A percentile compares a stretch with the other conserved stretches of the same genome.
phyloP scores from a whole-genome alignment of 2,329 filamentous ascomycete species.

The Aspergillus clavatus region DNA sequence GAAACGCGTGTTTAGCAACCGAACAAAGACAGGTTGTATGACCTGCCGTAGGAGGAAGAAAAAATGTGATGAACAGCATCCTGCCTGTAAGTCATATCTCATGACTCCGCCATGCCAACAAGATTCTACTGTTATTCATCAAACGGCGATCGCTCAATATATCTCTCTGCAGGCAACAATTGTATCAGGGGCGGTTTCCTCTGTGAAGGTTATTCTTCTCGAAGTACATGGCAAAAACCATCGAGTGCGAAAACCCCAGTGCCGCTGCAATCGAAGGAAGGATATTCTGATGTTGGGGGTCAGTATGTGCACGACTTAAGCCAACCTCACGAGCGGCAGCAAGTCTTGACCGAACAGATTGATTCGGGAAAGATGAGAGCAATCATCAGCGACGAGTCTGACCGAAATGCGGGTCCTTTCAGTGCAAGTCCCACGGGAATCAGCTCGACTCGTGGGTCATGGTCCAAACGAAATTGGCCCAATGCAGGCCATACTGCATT shows the following conservation, averaged over 20 bases:
- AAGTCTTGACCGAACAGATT: slow-evolving; percentile 29
- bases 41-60: slow-evolving; percentile 92
- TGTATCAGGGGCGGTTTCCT: slow-evolving; percentile 85
- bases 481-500: slow-evolving; percentile 34
- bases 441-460: slow-evolving; percentile 31
- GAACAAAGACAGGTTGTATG: slow-evolving; percentile 92
- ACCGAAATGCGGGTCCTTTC: slow-evolving; percentile 34
- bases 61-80: slow-evolving; percentile 94
- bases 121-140: slow-evolving; percentile 5
- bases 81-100: slow-evolving; percentile 65
- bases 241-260: slow-evolving; percentile 64
- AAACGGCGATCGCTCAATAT: slow-evolving; percentile 8
- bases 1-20: slow-evolving; percentile 71
- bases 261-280: slow-evolving; percentile 79
- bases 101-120: neutral
- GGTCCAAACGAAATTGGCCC: slow-evolving; percentile 40
- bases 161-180: slow-evolving; percentile 63
- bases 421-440: slow-evolving; percentile 38
- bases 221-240: slow-evolving; percentile 73
- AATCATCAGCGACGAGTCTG: slow-evolving; percentile 44
- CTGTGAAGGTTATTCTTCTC: slow-evolving; percentile 83
- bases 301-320: slow-evolving; percentile 38
- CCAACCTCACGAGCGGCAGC: slow-evolving; percentile 38
- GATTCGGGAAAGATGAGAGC: slow-evolving; percentile 46
- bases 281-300: slow-evolving; percentile 37